Conservation (phyloP, 495 filamentous ascomycete species). For the Tuber calosporum region DNA sequence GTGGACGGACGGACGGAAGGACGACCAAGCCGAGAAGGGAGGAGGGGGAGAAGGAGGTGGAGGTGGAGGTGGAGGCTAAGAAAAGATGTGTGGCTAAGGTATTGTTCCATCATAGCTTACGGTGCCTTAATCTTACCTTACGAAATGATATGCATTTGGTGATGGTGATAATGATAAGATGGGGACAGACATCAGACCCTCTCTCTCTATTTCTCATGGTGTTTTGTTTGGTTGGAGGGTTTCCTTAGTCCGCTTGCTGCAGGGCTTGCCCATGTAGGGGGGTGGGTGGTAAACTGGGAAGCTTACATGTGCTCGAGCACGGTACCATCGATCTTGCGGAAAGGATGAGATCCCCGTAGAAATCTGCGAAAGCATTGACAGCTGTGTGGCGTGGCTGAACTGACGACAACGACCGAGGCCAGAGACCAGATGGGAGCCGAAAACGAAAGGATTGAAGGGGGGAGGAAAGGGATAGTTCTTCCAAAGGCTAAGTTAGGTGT, state of each 20-base stretch:
- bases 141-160: not conserved
- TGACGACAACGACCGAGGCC: not conserved
- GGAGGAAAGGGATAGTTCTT: not conserved
- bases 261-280: not conserved
- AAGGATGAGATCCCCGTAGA: slow-evolving; percentile 34
- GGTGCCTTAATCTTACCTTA: not conserved
- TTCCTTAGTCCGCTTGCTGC: slow-evolving; percentile 7
- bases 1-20: not conserved
- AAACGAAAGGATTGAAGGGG: not conserved
- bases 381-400: slow-evolving; percentile 12
- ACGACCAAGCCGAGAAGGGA: not conserved
- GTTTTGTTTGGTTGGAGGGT: slow-evolving; percentile 6
- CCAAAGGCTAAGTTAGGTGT: not conserved
- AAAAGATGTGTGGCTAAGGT: not conserved
- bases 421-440: not conserved
- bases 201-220: not conserved
- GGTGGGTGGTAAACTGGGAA: not conserved
- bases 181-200: not conserved
- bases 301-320: no score
- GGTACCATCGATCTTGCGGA: slow-evolving; percentile 28
- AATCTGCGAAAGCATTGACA: slow-evolving; percentile 25
- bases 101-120: not conserved
- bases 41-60: not conserved
- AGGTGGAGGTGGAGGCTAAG: not conserved
- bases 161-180: slow-evolving; percentile 1